A percentile compares a stretch with the other conserved stretches of the same genome.
These are phyloP conservation scores for Pulicaria dysenterica DNA, from an alignment of 129 eudicot species.

Conservation along the genomic window DNA sequence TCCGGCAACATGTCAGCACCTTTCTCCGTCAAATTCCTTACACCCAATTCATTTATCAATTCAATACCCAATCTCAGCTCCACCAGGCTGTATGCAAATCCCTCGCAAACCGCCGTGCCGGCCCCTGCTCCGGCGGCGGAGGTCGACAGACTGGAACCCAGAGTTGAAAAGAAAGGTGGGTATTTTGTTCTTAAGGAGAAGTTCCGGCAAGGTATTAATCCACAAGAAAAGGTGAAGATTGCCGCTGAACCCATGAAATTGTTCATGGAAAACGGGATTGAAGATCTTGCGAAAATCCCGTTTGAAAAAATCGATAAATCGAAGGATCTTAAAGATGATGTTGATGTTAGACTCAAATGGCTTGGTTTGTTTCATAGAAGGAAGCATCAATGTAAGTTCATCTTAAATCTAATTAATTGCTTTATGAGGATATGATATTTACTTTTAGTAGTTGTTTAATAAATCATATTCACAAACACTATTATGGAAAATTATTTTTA, in stretches of 20 bases:
- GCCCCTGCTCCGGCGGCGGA: constrained; percentile 39
- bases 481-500: too few species aligned
- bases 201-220: constrained; percentile 83
- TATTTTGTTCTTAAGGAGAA: constrained; percentile 82
- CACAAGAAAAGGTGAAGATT: constrained; percentile 85
- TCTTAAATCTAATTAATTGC: not conserved
- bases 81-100: constrained; percentile 49
- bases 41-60: constrained; percentile 44
- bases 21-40: constrained; percentile 55
- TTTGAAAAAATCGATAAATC: constrained; percentile 68
- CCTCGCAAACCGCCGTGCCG: constrained; percentile 51
- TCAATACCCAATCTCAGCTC: constrained; percentile 28
- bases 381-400: constrained; percentile 85
- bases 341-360: constrained; percentile 97
- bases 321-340: constrained; percentile 75
- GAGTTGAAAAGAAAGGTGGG: constrained; percentile 79
- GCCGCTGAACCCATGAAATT: constrained; percentile 85
- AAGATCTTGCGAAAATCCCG: constrained; percentile 70
- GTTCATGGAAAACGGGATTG: constrained; percentile 81
- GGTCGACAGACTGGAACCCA: constrained; percentile 71
- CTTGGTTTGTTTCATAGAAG: constrained; percentile 96
- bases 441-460: too few species aligned
- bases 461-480: too few species aligned
- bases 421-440: too few species aligned
- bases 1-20: constrained; percentile 60